Percentiles rank a stretch among this genome's conserved stretches.
Evolutionary conservation across 306 rosid species (phyloP).

Genomic region (Geum urbanum): DNA sequence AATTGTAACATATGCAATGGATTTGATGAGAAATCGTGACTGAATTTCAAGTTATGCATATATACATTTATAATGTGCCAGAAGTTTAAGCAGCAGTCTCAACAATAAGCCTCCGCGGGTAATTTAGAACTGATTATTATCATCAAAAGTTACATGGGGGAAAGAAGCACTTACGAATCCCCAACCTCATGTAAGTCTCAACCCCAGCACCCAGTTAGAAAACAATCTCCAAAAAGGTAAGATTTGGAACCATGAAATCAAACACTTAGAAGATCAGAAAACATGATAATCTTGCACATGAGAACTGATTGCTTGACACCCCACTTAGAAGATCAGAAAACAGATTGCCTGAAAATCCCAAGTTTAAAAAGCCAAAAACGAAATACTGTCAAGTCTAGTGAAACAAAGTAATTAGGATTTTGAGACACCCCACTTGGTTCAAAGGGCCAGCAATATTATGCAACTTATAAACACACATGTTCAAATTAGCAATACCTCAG

Average conservation of each 20-base stretch:
- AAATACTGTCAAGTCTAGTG: not conserved
- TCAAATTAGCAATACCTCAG: not conserved
- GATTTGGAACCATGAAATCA: too few relatives aligned
- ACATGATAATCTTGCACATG: too few relatives aligned
- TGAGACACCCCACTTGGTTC: too few relatives aligned
- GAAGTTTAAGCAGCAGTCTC: not conserved
- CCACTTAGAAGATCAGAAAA: too few relatives aligned
- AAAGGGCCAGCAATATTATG: not conserved
- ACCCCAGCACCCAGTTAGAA: not conserved
- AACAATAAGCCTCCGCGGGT: not conserved
- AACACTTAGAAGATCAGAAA: too few relatives aligned
- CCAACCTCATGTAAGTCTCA: not conserved
- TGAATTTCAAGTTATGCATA: not conserved
- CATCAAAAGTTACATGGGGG: too few relatives aligned
- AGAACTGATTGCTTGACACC: too few relatives aligned
- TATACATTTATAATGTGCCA: not conserved
- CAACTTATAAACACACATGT: not conserved
- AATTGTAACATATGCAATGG: too few relatives aligned
- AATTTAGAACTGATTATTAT: not conserved
- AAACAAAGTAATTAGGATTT: not conserved
- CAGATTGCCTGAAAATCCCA: too few relatives aligned
- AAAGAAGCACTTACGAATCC: not conserved
- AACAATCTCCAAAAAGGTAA: too few relatives aligned
- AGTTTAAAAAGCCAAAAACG: not conserved
- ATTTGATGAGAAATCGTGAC: not conserved